Evolutionary conservation across 169 alveolate genomes (phyloP), one percentile per base, ranked within the genome.

Genomic region (Eimeria necatrix): DNA sequence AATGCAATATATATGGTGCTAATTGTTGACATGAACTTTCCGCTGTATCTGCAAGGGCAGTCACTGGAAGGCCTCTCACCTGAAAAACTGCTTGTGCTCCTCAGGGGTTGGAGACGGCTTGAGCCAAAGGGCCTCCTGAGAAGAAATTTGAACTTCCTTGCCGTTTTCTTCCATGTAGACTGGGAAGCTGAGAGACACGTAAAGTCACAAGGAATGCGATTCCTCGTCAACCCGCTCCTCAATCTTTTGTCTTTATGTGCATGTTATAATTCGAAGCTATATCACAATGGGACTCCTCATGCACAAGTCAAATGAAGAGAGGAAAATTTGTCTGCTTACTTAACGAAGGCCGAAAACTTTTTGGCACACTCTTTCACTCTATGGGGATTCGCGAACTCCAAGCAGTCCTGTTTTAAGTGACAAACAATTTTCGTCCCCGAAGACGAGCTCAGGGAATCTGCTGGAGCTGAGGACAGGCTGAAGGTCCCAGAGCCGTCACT

Each of bases 401-500:
- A 94, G 84, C 99, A 97, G 81, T 98, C 99, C 61, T 97, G 98
- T 96, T 96, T 98, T 61, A 99, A 96, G 95, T 98, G 98, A 64
- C 98, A 97, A 16, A 98, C 97, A 78, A 99, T 97, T 95, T 97
- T 98, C 52, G 99, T 99, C 16, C 99, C 99, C 78, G 99, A 96
- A 12, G 97, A 96, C 49, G 96, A 86, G 51, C 89, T 95, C 24
- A 95, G 96, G 24, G 76, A 53, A 80, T 95, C 60, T 59, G 73
- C 74, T 52, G 88, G 95, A 4, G 53, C 93, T 26, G 22, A 60
- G 46, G 93, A 76, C 10, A 74, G 91, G 26, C 99, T 98, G 98
- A 99, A 99, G 81, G 99, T 98, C 4, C 99, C 99, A 61, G 99
- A 98, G 74, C 99, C 99, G 61, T 98, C 98, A 52, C 99, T 98